Conservation (phyloP, 2,329 filamentous ascomycete species). For the Lecanosticta acicola region DNA sequence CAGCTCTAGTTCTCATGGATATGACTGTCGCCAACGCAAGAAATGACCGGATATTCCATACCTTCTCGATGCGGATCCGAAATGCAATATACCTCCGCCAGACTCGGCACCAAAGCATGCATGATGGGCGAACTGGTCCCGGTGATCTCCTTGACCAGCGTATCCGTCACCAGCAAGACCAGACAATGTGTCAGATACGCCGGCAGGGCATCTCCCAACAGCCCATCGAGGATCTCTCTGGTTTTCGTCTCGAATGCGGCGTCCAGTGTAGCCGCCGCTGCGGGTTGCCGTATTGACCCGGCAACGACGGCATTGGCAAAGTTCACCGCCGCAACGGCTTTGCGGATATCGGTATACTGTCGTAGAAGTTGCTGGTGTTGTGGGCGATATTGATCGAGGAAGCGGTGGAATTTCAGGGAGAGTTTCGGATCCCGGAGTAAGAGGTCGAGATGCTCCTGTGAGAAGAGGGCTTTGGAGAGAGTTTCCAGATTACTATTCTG, state of each 20-base stretch:
- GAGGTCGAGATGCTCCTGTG: conserved; percentile 38
- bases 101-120: conserved; percentile 37
- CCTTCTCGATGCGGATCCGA: conserved; percentile 43
- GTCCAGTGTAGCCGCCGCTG: conserved; percentile 35
- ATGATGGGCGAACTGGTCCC: conserved; percentile 38
- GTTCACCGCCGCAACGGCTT: conserved; percentile 39
- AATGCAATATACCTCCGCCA: conserved; percentile 44
- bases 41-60: too few species aligned
- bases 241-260: conserved; percentile 36
- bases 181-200: conserved; percentile 40
- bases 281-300: conserved; percentile 25
- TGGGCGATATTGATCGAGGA: conserved; percentile 38
- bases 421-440: conserved; percentile 36
- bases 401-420: conserved; percentile 34
- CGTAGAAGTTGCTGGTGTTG: conserved; percentile 32
- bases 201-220: conserved; percentile 38
- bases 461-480: conserved; percentile 38
- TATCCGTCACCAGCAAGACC: conserved; percentile 38
- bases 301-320: conserved; percentile 42
- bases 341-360: conserved; percentile 38
- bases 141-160: conserved; percentile 41
- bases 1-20: too few species aligned
- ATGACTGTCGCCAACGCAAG: too few species aligned
- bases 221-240: conserved; percentile 30
- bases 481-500: conserved; percentile 31